Evolutionary conservation across 2,329 filamentous ascomycete genomes (phyloP).

Genomic region (Trichoderma sp.): DNA sequence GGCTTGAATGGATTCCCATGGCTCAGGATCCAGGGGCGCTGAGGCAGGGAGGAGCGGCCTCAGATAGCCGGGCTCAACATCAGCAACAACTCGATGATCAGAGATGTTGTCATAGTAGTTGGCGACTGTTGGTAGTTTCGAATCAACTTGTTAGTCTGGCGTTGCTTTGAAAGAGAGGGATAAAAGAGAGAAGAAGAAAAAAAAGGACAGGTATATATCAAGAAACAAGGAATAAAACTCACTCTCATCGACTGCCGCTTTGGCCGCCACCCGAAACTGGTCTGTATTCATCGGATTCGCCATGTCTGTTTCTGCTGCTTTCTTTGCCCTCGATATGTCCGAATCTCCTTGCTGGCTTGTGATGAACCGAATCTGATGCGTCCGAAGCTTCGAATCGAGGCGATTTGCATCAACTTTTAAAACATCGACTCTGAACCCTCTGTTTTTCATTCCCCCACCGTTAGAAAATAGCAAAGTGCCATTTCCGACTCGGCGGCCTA

Average conservation of each 20-base stretch:
- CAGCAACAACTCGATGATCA: conserved; percentile 69
- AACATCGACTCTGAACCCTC: neutral
- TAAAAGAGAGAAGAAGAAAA: neutral
- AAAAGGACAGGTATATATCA: neutral
- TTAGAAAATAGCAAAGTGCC: neutral
- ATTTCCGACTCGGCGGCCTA: neutral
- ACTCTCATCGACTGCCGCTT: conserved; percentile 82
- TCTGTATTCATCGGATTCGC: conserved; percentile 65
- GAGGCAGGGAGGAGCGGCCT: conserved; percentile 69
- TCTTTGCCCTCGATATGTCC: neutral
- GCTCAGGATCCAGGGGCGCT: conserved; percentile 65
- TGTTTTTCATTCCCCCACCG: neutral
- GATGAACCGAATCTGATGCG: neutral
- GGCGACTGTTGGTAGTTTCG: conserved; percentile 57
- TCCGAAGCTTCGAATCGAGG: neutral
- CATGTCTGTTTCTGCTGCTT: conserved; percentile 2
- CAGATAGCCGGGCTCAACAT: conserved; percentile 82
- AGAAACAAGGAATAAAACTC: conserved; percentile 33
- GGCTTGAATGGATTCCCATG: conserved; percentile 75
- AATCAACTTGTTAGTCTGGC: neutral
- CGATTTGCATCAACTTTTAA: conserved; percentile 5
- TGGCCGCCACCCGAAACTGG: conserved; percentile 74
- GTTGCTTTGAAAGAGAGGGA: neutral
- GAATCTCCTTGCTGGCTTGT: neutral
- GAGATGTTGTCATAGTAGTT: conserved; percentile 77